phyloP scores from a whole-genome alignment of 129 eudicot species.

The Logfia minima region DNA sequence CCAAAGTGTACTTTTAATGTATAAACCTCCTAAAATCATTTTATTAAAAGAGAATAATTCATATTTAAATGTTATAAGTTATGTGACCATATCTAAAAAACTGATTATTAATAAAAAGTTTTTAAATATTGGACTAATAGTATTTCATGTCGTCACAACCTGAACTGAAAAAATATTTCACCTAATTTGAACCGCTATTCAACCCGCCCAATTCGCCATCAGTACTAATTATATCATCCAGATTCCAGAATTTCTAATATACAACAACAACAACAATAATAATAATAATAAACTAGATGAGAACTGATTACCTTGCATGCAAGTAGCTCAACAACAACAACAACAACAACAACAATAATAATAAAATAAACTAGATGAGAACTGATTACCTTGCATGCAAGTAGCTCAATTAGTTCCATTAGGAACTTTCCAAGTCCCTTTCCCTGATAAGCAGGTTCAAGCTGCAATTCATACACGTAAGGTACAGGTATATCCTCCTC shows the following conservation, averaged over 20 bases:
- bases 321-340: background rate
- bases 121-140: background rate
- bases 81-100: background rate
- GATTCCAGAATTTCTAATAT: conserved; percentile 3
- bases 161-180: background rate
- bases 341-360: background rate
- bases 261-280: background rate
- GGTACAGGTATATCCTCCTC: conserved; percentile 93
- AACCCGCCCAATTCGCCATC: background rate
- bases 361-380: background rate
- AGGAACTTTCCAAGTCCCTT: conserved; percentile 81
- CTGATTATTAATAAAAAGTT: background rate
- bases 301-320: too few species aligned
- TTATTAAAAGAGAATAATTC: background rate
- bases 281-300: too few species aligned
- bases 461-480: conserved; percentile 92
- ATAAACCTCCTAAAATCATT: background rate
- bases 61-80: background rate
- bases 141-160: conserved; percentile 1
- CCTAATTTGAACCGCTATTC: background rate
- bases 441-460: conserved; percentile 75
- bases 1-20: background rate
- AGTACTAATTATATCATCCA: conserved; percentile 1
- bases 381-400: conserved; percentile 65
- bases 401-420: conserved; percentile 79